Evolutionary conservation across 495 filamentous ascomycete species (phyloP).

Genomic region (Apiosordaria backusii): DNA sequence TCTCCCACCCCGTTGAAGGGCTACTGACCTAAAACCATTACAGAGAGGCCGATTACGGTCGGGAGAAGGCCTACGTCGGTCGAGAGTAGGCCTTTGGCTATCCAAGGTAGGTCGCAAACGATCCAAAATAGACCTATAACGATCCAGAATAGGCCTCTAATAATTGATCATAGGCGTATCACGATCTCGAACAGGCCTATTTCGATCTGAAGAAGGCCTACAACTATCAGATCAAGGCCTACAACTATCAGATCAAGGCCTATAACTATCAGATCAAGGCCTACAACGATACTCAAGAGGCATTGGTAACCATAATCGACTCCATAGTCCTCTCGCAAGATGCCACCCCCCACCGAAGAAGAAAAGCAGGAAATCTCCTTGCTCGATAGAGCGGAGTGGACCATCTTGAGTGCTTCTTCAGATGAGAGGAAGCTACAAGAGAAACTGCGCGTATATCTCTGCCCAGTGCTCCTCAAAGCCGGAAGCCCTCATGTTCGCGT

Average conservation of each 20-base stretch:
- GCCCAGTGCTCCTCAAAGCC: conserved; percentile 79
- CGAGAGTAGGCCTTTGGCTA: not conserved
- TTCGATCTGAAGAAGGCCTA: too few species aligned
- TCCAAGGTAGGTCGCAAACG: not conserved
- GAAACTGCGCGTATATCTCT: conserved; percentile 72
- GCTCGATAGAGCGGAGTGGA: conserved; percentile 85
- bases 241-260: too few species aligned
- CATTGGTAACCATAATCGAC: too few species aligned
- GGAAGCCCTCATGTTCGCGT: conserved; percentile 75
- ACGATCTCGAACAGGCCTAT: too few species aligned
- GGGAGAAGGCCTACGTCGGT: not conserved
- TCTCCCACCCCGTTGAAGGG: not conserved
- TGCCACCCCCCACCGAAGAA: conserved; percentile 24
- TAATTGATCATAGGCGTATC: too few species aligned
- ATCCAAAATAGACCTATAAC: not conserved
- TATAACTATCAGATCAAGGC: too few species aligned
- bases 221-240: too few species aligned
- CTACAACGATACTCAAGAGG: too few species aligned
- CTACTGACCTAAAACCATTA: not conserved
- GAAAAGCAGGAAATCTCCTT: conserved; percentile 79
- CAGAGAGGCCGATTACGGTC: not conserved
- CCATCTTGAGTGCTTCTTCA: conserved; percentile 74
- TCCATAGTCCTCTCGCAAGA: not conserved
- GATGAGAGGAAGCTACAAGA: conserved; percentile 77
- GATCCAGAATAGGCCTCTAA: not conserved